Conservation (phyloP, 73 alveolate species). For the Diophrys appendiculata region DNA sequence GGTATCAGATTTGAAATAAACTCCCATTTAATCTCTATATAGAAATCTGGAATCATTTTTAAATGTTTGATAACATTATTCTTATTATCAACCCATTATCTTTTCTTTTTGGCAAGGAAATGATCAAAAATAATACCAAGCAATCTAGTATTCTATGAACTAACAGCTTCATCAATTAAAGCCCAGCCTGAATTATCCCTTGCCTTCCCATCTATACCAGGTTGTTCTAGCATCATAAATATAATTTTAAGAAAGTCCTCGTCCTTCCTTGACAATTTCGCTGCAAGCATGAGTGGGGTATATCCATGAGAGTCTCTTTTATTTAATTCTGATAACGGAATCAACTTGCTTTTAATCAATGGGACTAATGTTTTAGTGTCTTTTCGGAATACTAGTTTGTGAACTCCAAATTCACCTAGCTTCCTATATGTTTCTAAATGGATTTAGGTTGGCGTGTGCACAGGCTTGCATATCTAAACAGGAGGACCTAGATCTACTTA, state of each 20-base stretch:
- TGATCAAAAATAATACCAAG: slow-evolving; percentile 77
- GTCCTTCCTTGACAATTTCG: slow-evolving; percentile 53
- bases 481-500: no score
- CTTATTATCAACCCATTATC: slow-evolving; percentile 55
- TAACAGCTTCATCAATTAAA: slow-evolving; percentile 82
- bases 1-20: slow-evolving; percentile 79
- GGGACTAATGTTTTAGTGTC: background rate
- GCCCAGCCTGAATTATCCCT: slow-evolving; percentile 84
- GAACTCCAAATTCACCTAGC: background rate
- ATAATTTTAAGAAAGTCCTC: slow-evolving; percentile 64
- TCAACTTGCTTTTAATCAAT: background rate
- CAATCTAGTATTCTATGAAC: slow-evolving; percentile 58
- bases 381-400: background rate
- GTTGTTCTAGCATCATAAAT: slow-evolving; percentile 27
- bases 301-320: slow-evolving; percentile 72
- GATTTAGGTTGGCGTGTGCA: no score
- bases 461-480: no score
- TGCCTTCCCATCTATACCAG: slow-evolving; percentile 72
- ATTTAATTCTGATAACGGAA: background rate
- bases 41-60: slow-evolving; percentile 72
- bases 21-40: slow-evolving; percentile 88
- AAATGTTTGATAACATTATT: slow-evolving; percentile 41
- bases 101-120: slow-evolving; percentile 45
- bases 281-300: slow-evolving; percentile 78
- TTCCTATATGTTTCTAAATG: no score